These are phyloP conservation scores for Clausena lansium DNA, from an alignment of 345 rosid genomes.

Conservation along the genomic window DNA sequence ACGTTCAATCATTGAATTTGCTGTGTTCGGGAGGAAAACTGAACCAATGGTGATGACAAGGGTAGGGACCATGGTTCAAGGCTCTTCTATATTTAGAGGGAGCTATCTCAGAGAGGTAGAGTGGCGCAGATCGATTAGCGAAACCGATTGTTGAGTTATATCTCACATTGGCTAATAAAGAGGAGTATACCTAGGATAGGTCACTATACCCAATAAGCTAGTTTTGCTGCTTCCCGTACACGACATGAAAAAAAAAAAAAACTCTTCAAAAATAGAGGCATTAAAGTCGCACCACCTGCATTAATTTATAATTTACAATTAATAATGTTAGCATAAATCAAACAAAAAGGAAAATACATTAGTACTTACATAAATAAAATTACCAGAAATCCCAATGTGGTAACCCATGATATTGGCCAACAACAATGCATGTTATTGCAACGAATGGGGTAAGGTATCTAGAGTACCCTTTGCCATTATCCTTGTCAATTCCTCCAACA, in stretches of 20 bases:
- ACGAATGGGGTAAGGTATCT: slow-evolving; percentile 78
- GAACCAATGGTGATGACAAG: no score
- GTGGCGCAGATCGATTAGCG: slow-evolving; percentile 72
- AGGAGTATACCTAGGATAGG: no score
- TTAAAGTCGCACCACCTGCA: slow-evolving; percentile 92
- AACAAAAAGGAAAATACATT: not conserved
- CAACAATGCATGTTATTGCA: slow-evolving; percentile 69
- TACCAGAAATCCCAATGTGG: slow-evolving; percentile 92
- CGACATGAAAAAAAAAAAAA: slow-evolving; percentile 71
- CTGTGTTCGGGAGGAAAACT: no score
- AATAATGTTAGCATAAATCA: no score
- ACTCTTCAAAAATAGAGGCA: slow-evolving; percentile 56
- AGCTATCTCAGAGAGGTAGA: slow-evolving; percentile 91
- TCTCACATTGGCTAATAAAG: no score
- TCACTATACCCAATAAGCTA: no score
- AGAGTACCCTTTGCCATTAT: slow-evolving; percentile 56
- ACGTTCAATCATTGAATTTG: no score
- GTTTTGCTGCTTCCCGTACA: slow-evolving; percentile 43
- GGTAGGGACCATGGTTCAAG: slow-evolving; percentile 30
- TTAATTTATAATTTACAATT: no score
- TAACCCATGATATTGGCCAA: slow-evolving; percentile 96
- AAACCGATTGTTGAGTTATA: no score
- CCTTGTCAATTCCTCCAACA: slow-evolving; percentile 52
- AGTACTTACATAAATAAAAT: not conserved
- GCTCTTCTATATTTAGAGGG: slow-evolving; percentile 92